These are phyloP conservation scores for Musa balbisiana DNA, from an alignment of 202 grass and related monocot species.

Conservation along the genomic window DNA sequence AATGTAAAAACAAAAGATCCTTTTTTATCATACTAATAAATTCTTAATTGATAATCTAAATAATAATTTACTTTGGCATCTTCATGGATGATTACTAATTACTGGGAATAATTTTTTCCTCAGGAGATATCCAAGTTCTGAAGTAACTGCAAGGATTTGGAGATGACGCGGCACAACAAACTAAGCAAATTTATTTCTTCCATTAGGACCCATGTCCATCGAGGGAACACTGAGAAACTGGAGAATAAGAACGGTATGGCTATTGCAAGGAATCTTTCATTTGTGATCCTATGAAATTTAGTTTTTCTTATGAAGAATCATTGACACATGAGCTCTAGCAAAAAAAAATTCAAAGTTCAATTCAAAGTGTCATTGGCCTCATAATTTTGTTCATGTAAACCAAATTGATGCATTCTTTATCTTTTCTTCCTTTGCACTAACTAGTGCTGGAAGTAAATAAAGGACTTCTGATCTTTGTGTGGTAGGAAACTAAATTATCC, in stretches of 20 bases:
- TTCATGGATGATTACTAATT: background rate
- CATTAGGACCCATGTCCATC: slow-evolving; percentile 13
- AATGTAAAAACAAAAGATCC: no score
- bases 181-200: slow-evolving; percentile 31
- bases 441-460: background rate
- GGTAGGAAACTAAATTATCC: background rate
- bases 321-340: slow-evolving; percentile 8
- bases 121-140: background rate
- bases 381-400: no score
- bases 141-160: background rate
- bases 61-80: background rate
- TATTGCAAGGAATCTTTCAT: slow-evolving; percentile 3
- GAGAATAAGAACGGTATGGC: slow-evolving; percentile 54
- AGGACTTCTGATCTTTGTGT: background rate
- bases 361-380: background rate
- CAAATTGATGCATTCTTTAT: no score
- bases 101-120: background rate
- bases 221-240: slow-evolving; percentile 24
- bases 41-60: no score
- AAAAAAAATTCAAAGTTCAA: no score
- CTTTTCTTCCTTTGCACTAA: background rate
- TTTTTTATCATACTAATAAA: background rate
- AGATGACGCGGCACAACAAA: slow-evolving; percentile 66
- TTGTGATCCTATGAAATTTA: slow-evolving; percentile 8
- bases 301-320: slow-evolving; percentile 3